Conservation (phyloP, 192 early-diverging fungal species). For the Podila epicladia region DNA sequence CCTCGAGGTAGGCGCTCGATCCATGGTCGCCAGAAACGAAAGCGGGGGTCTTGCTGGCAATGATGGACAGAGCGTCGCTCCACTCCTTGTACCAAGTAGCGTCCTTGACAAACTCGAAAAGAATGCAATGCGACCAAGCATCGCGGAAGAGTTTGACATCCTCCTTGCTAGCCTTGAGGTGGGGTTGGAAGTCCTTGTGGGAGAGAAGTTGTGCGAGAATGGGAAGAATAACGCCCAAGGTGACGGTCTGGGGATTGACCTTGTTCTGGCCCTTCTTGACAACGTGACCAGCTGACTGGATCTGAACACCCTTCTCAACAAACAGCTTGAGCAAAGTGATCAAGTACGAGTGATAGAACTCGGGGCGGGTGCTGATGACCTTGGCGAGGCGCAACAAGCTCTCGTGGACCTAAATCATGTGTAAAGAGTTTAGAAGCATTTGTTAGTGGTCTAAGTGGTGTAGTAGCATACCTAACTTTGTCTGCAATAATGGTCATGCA, state of each 20-base stretch:
- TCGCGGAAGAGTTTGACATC: conserved; percentile 81
- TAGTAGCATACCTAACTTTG: not conserved
- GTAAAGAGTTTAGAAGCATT: not conserved
- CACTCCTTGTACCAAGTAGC: conserved; percentile 82
- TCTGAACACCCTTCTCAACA: conserved; percentile 68
- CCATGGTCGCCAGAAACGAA: conserved; percentile 72
- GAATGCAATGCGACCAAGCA: conserved; percentile 90
- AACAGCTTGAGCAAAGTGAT: conserved; percentile 62
- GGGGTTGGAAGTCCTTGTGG: conserved; percentile 66
- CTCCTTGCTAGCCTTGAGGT: conserved; percentile 66
- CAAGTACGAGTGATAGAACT: conserved; percentile 65
- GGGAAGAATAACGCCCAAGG: conserved; percentile 68
- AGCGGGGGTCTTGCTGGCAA: conserved; percentile 88
- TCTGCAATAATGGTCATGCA: not conserved
- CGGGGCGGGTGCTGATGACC: conserved; percentile 57
- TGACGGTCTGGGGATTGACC: conserved; percentile 56
- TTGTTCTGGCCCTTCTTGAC: conserved; percentile 55
- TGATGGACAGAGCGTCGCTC: conserved; percentile 67
- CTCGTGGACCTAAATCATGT: conserved; percentile 48
- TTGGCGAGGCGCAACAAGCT: conserved; percentile 60
- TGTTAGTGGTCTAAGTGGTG: not conserved
- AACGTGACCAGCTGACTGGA: conserved; percentile 57
- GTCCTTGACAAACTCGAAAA: conserved; percentile 79
- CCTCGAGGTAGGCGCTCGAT: conserved; percentile 81
- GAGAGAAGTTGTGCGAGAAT: conserved; percentile 68